Percentiles rank a stretch among this genome's conserved stretches.
These are phyloP conservation scores for Mucor piriformis DNA, from an alignment of 371 early-diverging fungal species.

Conservation along the genomic window DNA sequence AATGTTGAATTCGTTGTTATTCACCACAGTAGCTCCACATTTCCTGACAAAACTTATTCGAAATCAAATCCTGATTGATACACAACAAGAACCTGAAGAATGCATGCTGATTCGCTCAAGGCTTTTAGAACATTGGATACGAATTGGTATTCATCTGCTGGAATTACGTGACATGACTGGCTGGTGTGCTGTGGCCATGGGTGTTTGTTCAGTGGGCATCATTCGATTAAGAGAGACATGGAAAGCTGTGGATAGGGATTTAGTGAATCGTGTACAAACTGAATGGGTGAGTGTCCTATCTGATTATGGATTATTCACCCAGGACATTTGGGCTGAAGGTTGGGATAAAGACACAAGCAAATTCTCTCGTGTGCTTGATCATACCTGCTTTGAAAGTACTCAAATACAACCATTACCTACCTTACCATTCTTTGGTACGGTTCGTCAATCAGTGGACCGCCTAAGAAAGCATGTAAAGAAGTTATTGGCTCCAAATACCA, in stretches of 20 bases:
- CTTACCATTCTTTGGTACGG: constrained; percentile 49
- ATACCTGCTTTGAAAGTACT: no score
- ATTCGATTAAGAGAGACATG: constrained; percentile 77
- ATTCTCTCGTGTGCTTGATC: no score
- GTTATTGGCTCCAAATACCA: constrained; percentile 11
- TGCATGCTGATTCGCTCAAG: constrained; percentile 47
- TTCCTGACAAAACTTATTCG: constrained; percentile 74
- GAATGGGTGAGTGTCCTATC: constrained; percentile 65
- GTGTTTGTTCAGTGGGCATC: constrained; percentile 73
- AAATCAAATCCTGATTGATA: constrained; percentile 71
- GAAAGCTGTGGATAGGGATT: constrained; percentile 61
- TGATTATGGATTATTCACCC: constrained; percentile 51
- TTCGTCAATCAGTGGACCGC: constrained; percentile 44
- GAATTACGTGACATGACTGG: constrained; percentile 70
- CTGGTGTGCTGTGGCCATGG: constrained; percentile 77
- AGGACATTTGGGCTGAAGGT: constrained; percentile 35
- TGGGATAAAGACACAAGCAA: constrained; percentile 18
- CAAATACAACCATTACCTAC: neutral
- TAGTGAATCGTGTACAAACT: constrained; percentile 51
- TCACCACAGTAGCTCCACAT: constrained; percentile 64
- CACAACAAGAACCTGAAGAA: constrained; percentile 55
- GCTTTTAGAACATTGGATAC: constrained; percentile 77
- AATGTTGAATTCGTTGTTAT: constrained; percentile 51
- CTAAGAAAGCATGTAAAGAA: constrained; percentile 29
- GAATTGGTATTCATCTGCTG: constrained; percentile 59